Evolutionary conservation across 73 alveolate genomes (phyloP), one percentile per base, ranked within the genome.

Genomic region (Symbiodinium natans): DNA sequence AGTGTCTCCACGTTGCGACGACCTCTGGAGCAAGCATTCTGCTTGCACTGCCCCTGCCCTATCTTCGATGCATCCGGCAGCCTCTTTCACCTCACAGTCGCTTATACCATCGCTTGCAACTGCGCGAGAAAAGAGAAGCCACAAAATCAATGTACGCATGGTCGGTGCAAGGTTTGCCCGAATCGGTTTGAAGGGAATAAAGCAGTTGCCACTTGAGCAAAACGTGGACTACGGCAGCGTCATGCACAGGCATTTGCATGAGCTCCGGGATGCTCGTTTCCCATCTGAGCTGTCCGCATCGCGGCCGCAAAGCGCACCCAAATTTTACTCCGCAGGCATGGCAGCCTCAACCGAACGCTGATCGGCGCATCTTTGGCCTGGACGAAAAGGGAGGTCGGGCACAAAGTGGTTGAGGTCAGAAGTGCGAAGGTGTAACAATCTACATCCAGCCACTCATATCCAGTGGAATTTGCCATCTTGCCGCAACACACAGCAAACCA

Each of bases 1-100:
- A 75, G 42, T n/a, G 29, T 75, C 86, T 27, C 86, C 86, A 31
- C 41, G 86, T 23, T n/a, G 52, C 48, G 5, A 6, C 23, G 86
- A 75, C 86, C 86, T n/a, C 86, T 75, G 86, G 86, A 75, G 86
- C 86, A 75, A 75, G 86, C 86, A 75, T 33, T 75, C 86, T 75
- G 86, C 41, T 11, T 75, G 86, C 86, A 38, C 86, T 75, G 86
- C 43, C 86, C 42, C 86, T 75, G 86, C 43, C 86, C 86, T 31
- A 9, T 4, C 43, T 75, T 75, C 86, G 43, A 75, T 23, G 52
- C 15, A 9, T 75, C 33, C 86, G 86, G 42, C 86, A 75, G 11
- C 33, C 86, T 75, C 86, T 33, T 75, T 75, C 52, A 33, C 86
- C 31, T 75, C 86, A 31, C 86, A 75, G 43, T 75, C 86, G 86